Base-by-base conservation (phyloP, 2,329 filamentous ascomycete genomes). In the Stachybotrys echinatus region DNA sequence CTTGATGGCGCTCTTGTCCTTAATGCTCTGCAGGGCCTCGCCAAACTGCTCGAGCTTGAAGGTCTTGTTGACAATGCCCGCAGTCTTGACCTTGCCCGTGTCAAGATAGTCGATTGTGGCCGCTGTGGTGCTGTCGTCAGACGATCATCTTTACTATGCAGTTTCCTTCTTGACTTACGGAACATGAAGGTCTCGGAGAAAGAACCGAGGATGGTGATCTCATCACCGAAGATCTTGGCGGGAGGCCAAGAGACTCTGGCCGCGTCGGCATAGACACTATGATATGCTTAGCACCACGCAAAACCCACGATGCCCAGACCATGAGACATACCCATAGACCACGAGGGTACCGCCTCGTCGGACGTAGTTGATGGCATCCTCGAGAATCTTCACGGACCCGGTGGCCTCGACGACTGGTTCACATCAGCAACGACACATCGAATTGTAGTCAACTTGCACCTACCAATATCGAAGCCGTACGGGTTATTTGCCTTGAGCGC, bases 171-270 rank as follows among this genome's bases (percentile, higher is more conserved):
- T 12, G 20, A 68, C 70, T 61, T 67, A 74, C 71, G 84, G 74
- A 87, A 87, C 76, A 85, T 87, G 69, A 83, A 86, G 21, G 83
- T 86, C 67, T 88, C 85, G 45, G 82, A 87, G 71, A 89, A 89
- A 48, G 81, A 85, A 22, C 85, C 85, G 48, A 89, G 71, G 57
- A 89, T 87, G 56, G 84, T 88, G 58, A 89, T 86, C 66, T 89
- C 85, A 53, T 73, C 69, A 60, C 77, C 75, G 62, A 81, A 88
- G 59, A 90, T 89, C 72, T 85, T 86, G 64, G 78, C 75, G n/a
- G 86, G 86, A 5, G 83, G 74, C 83, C 85, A 88, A 4, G 78
- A 74, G 23, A 89, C 84, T 45, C 77, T 77, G 50, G 80, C 84
- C 23, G 77, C 68, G 54, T 74, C 79, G 55, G 79, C 72, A 64